Base-by-base conservation (phyloP, 345 rosid species). In the Nasturtium officinale region DNA sequence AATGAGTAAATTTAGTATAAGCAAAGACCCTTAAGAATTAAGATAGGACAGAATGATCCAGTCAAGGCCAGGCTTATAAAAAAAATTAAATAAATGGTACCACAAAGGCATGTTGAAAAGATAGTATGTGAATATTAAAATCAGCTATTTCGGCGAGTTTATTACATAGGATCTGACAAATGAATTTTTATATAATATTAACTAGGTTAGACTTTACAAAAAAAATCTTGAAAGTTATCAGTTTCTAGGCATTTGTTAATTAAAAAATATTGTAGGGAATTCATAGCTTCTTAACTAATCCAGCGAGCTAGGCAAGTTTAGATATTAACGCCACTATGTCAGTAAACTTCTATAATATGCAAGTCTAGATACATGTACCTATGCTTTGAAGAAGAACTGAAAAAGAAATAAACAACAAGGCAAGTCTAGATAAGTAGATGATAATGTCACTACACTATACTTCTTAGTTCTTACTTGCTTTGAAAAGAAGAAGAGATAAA, bases 91-190 rank as follows among this genome's bases (percentile, higher is more conserved):
- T 0, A 60, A 16, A 59, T 21, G 29, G 70, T 43, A 75, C 69
- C 20, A 61, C 58, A 33, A 45, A 60, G 18, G 42, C 25, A 53
- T n/a, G 67, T 42, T 6, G 63, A 67, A 67, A 74, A 74, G 61
- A 50, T 42, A 25, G 13, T 3, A 2, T 68, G 65, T 55, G 71
- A 62, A 47, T 76, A 76, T 69, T 62, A 33, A 62, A 62, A 21
- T 48, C 7, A 76, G 79, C 79, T 76, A 70, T 56, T 47, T 47
- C 79, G 75, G 79, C 66, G 67, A 76, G 17, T 54, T 23, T 30
- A 62, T 56, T 56, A 70, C 79, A 63, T 63, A 76, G 79, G 71
- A 53, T 55, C 71, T 70, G 79, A 76, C 79, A 70, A 76, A 33
- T 47, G 53, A 37, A 17, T 76, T 76, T 23, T 62, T 55, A 63